Evolutionary conservation across 768 basidiomycete genomes (phyloP), one percentile per base, ranked within the genome.

Genomic region (Suillus subluteus): DNA sequence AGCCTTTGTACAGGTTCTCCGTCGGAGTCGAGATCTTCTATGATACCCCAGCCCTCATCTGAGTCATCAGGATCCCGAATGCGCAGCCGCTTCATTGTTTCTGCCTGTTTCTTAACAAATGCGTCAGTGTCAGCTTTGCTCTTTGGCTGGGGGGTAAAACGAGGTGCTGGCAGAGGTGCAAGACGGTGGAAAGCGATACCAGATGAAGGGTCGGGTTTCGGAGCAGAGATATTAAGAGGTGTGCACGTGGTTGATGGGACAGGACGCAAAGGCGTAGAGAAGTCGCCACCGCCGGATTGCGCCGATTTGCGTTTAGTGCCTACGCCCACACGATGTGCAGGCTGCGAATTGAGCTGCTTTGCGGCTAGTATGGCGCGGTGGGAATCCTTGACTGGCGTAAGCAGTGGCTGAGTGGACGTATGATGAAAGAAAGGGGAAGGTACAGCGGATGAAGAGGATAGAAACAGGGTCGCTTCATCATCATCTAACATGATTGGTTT

Each of bases 251-350:
- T 5, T 21, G 41, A 61, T 16, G 80, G 73, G 61, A 65, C 77
- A 43, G 84, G 82, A 23, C 84, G 84, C 12, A 87, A 81, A 5
- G 90, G 90, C 12, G 89, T 91, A 52, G 80, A 79, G 78, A 68
- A 87, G 80, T 61, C 59, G 26, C 59, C 59, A 40, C 82, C 69
- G 76, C 82, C 62, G 78, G 79, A 55, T 80, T 81, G 76, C 6
- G 71, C 72, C 1, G 74, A 77, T 6, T 91, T 91, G 72, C 90
- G 87, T 75, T 91, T 91, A 1, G 84, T 87, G 48, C 89, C 88
- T 3, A 83, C 78, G 15, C 82, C 81, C 44, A 81, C 70, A 15
- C 76, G 77, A 56, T 65, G 56, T 0, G 69, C 58, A 2, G 66
- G 23, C 13, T 58, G 73, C 21, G 70, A 52, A 64, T 80, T 80